Evolutionary conservation across 2,329 filamentous ascomycete species (phyloP), one percentile per base, ranked within the genome.

Genomic region (Fusarium sterilihyphosum): DNA sequence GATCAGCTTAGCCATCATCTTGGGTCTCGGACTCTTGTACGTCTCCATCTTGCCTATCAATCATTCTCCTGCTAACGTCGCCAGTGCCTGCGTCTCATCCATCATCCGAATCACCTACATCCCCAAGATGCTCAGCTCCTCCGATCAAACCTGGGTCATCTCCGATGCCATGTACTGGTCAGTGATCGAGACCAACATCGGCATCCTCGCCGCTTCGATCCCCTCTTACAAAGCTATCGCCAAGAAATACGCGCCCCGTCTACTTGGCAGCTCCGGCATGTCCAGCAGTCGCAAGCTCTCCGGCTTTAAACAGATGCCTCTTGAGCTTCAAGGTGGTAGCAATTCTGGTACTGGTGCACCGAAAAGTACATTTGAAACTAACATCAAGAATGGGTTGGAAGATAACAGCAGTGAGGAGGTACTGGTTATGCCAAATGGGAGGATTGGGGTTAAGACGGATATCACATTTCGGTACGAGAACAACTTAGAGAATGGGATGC

Each of bases 101-200:
- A 72, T 73, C 2, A 74, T 73, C 8, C 50, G 71, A 52, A 73
- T 73, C 11, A 73, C 71, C 5, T 73, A 73, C 11, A 74, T 73
- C 14, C 71, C 71, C 6, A 72, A 72, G 1, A 73, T 73, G 71
- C 71, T 73, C 14, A 67, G 33, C 14, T 73, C 71, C 11, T 22
- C 66, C 3, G 71, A 73, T 20, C 24, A 18, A 22, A 74, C 71
- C 2, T 73, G 71, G 67, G 71, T 72, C 1, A 74, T 73, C 13
- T 47, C 71, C 12, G 57, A 71, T 11, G 71, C 71, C 0, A 73
- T 73, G 71, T 73, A 73, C 46, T 74, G 71, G 71, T 73, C 71
- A 6, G 71, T 73, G 1, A 73, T 73, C 33, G 71, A 73, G 6
- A 73, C 62, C 8, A 73, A 73, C 26, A 74, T 73, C 13, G 71